Base-by-base conservation (phyloP, 768 basidiomycete species). In the Leccinum obscurum region DNA sequence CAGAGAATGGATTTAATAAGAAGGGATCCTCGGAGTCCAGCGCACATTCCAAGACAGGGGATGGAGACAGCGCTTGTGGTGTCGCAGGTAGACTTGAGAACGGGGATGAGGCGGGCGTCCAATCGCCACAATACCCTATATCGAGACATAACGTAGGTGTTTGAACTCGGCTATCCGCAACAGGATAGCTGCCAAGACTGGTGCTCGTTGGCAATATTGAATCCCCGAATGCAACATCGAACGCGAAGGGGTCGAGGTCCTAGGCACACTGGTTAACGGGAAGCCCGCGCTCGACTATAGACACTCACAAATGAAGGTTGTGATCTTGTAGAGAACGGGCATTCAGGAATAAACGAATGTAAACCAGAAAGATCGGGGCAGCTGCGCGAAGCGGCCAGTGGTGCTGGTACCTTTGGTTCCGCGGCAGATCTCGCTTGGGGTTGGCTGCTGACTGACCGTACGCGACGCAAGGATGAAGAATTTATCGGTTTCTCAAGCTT, bases 271-370 rank as follows among this genome's bases (percentile, higher is more conserved):
- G 5, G 32, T 69, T 4, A 8, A 24, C 20, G 24, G 61, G 35
- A 57, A 56, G 15, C 59, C 54, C 13, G 35, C 22, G 14, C 52
- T 17, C 54, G 26, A n/a, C 6, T 13, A 62, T 39, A 52, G 9
- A 24, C 4, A 78, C 83, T 73, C 74, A 86, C 85, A 65, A 83
- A 81, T 13, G 78, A 76, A 32, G 81, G 71, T 66, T 84, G 80
- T 20, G 78, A 74, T 63, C 81, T 81, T 8, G 56, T 53, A 62
- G 72, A 28, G 62, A 74, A 73, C 2, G 68, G 61, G 48, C 67
- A 71, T 54, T 55, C 35, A 15, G 72, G 57, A 54, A 72, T 68
- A 55, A 77, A 78, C 6, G 78, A 72, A 56, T 75, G 66, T 63
- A 68, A 62, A 57, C 70, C 64, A 52, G 72, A 73, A 58, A 74